Conservation (phyloP, 495 filamentous ascomycete species). For the Xylaria palmicola region DNA sequence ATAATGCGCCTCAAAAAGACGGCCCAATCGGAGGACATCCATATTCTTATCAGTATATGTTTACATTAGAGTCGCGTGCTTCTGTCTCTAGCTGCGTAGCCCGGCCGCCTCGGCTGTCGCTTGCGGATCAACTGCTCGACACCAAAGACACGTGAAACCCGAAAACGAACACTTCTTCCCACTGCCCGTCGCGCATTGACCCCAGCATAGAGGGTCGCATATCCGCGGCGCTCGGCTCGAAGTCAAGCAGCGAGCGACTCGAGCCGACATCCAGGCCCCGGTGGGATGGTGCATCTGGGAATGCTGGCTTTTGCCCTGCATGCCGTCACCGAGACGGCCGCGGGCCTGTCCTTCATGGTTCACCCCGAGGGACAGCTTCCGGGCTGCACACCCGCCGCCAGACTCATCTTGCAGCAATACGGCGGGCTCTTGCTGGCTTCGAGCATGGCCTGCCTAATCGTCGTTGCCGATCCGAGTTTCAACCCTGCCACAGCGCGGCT, state of each 20-base stretch:
- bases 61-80: too few relatives aligned
- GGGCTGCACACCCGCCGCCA: slow-evolving; percentile 25
- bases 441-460: slow-evolving; percentile 26
- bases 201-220: neutral
- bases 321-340: slow-evolving; percentile 26
- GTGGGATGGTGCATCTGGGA: slow-evolving; percentile 10
- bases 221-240: neutral
- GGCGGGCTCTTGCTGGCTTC: slow-evolving; percentile 40
- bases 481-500: slow-evolving; percentile 20
- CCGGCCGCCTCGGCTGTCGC: too few relatives aligned
- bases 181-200: too few relatives aligned
- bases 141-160: neutral
- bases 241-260: too few relatives aligned
- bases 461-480: slow-evolving; percentile 26
- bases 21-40: too few relatives aligned
- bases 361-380: slow-evolving; percentile 31
- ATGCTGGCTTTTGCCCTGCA: slow-evolving; percentile 29
- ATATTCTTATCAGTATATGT: too few relatives aligned
- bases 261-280: neutral
- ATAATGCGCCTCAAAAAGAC: too few relatives aligned
- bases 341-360: slow-evolving; percentile 32
- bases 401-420: slow-evolving; percentile 39
- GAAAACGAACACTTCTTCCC: too few relatives aligned
- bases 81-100: too few relatives aligned
- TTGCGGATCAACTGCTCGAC: too few relatives aligned